Conservation (phyloP, 495 filamentous ascomycete species). For the Daldinia vernicosa region DNA sequence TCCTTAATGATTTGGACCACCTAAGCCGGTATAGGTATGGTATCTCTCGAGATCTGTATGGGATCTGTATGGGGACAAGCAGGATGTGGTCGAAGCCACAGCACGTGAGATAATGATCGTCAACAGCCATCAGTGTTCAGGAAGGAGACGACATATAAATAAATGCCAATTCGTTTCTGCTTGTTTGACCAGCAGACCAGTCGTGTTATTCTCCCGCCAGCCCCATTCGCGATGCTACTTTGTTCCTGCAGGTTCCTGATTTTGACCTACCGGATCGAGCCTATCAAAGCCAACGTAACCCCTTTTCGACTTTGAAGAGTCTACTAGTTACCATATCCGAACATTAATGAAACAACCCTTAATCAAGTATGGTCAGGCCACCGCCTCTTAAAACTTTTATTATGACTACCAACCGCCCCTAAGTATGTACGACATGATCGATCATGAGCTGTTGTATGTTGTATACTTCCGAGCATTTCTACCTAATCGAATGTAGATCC, state of each 20-base stretch:
- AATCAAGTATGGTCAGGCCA: constrained; percentile 18
- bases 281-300: constrained; percentile 19
- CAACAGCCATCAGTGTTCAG: constrained; percentile 14
- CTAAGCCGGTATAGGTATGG: constrained; percentile 12
- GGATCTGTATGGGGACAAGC: no score
- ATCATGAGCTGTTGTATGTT: not conserved
- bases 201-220: constrained; percentile 26
- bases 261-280: constrained; percentile 32
- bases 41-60: constrained; percentile 7
- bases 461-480: not conserved
- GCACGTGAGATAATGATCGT: constrained; percentile 34
- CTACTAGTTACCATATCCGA: constrained; percentile 28
- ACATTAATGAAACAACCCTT: constrained; percentile 31
- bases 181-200: constrained; percentile 14
- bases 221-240: constrained; percentile 28
- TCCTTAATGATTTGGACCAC: constrained; percentile 19
- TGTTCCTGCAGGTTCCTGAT: constrained; percentile 34
- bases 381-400: constrained; percentile 6
- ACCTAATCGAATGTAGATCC: constrained; percentile 13
- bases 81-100: constrained; percentile 25
- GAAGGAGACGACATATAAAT: constrained; percentile 31
- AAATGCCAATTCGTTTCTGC: constrained; percentile 5
- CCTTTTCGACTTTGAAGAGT: constrained; percentile 11
- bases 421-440: not conserved
- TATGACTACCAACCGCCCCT: not conserved